phyloP scores from a whole-genome alignment of 2,329 filamentous ascomycete genomes.

The Ophiostoma ips region DNA sequence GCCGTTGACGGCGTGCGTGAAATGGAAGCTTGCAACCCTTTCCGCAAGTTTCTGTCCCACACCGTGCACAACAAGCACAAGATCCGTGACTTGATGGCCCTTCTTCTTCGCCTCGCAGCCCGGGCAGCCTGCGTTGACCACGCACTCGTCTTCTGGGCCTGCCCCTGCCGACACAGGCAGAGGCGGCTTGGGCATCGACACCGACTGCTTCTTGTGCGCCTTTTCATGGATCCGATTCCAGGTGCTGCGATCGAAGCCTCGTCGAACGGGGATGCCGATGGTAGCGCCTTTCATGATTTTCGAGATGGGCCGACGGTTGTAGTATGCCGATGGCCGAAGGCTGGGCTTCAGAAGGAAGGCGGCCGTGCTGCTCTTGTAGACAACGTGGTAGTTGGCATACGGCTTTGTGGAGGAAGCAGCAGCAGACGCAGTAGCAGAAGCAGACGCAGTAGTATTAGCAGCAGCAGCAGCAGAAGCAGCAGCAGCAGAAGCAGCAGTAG shows the following conservation, averaged over 20 bases:
- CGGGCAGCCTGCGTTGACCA: constrained; percentile 24
- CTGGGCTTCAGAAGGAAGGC: constrained; percentile 82
- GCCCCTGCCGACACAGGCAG: not conserved
- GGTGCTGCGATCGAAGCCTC: constrained; percentile 65
- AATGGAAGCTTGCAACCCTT: constrained; percentile 89
- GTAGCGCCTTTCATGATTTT: constrained; percentile 74
- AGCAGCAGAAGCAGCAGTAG: constrained; percentile 19
- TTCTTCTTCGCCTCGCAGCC: constrained; percentile 51
- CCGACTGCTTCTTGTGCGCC: constrained; percentile 14
- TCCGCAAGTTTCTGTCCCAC: constrained; percentile 96
- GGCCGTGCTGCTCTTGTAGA: constrained; percentile 64
- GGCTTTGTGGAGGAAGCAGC: constrained; percentile 27
- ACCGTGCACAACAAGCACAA: constrained; percentile 84
- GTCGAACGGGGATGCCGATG: constrained; percentile 75
- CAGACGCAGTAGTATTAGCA: constrained; percentile 20
- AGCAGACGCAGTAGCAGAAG: constrained; percentile 25
- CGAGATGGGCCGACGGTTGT: constrained; percentile 64
- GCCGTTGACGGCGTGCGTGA: constrained; percentile 87
- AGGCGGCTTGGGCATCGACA: not conserved
- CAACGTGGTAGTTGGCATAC: constrained; percentile 66
- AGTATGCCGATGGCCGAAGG: constrained; percentile 71
- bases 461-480: constrained; percentile 16
- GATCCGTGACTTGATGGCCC: constrained; percentile 62
- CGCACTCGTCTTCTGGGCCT: not conserved
- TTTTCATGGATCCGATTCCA: constrained; percentile 61